Conservation (phyloP, 495 filamentous ascomycete genomes). For the Clavariopsis aquatica region DNA sequence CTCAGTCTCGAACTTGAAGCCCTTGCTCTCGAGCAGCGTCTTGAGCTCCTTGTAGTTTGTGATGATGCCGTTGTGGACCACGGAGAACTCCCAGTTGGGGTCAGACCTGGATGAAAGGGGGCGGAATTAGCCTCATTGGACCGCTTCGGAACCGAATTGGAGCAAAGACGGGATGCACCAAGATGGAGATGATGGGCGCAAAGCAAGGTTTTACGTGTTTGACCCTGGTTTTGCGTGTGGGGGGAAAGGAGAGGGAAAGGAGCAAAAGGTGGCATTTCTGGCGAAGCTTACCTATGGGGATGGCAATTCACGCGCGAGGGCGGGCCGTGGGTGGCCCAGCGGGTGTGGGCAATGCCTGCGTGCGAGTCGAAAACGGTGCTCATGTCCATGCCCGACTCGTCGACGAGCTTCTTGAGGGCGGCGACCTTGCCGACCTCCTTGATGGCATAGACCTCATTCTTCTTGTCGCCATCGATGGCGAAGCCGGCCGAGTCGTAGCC, state of each 20-base stretch:
- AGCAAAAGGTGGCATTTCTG: no score
- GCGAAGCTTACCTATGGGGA: slow-evolving; percentile 78
- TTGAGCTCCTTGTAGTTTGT: slow-evolving; percentile 99
- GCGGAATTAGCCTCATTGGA: slow-evolving; percentile 21
- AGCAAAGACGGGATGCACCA: slow-evolving; percentile 38
- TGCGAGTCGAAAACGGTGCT: slow-evolving; percentile 95
- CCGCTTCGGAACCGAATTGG: slow-evolving; percentile 38
- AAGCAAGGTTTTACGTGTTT: slow-evolving; percentile 27
- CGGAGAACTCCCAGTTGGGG: slow-evolving; percentile 88
- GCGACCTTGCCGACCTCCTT: slow-evolving; percentile 99
- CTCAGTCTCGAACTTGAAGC: slow-evolving; percentile 97
- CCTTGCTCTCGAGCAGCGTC: slow-evolving; percentile 87
- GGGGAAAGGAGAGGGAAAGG: no score
- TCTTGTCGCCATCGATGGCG: slow-evolving; percentile 96
- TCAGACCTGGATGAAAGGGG: slow-evolving; percentile 59
- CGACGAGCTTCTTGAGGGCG: slow-evolving; percentile 91
- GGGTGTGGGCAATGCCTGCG: slow-evolving; percentile 96
- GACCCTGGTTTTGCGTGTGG: neutral
- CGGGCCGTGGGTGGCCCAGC: slow-evolving; percentile 96
- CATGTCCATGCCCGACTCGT: slow-evolving; percentile 76
- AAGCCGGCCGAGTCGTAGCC: slow-evolving; percentile 97
- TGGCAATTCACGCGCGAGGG: slow-evolving; percentile 96
- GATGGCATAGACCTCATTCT: slow-evolving; percentile 94
- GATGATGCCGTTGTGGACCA: slow-evolving; percentile 99
- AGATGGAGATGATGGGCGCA: neutral